A percentile compares a stretch with the other conserved stretches of the same genome.
Conservation (phyloP, 2,329 filamentous ascomycete genomes). For the Monosporascus sp. region DNA sequence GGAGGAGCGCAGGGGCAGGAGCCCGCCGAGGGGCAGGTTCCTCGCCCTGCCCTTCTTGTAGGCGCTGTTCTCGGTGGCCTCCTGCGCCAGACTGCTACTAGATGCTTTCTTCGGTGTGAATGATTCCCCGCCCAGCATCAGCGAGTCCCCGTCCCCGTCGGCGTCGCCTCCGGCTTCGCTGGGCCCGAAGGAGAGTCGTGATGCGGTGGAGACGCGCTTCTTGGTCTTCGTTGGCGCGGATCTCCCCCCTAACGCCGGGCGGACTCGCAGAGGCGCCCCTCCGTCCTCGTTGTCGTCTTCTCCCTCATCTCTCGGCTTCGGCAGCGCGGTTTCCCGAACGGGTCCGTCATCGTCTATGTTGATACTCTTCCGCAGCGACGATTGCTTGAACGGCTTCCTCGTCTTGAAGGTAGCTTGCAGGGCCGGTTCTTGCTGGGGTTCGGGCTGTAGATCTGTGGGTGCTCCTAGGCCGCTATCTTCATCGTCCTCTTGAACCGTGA, state of each 20-base stretch:
- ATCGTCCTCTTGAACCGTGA: conserved; percentile 61
- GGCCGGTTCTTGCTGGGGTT: conserved; percentile 26
- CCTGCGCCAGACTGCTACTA: conserved; percentile 47
- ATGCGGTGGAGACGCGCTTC: conserved; percentile 54
- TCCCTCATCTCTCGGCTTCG: conserved; percentile 15
- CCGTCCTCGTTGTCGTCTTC: conserved; percentile 39
- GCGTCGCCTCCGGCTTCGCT: conserved; percentile 48
- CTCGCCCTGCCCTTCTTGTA: conserved; percentile 46
- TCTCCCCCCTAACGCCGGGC: conserved; percentile 39
- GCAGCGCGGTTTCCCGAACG: conserved; percentile 11
- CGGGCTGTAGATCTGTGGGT: conserved; percentile 20
- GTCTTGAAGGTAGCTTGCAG: conserved; percentile 40
- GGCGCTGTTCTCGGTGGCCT: conserved; percentile 63
- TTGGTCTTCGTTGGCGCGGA: conserved; percentile 55
- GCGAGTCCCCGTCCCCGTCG: conserved; percentile 41
- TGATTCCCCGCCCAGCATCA: conserved; percentile 35
- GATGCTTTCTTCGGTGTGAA: conserved; percentile 56
- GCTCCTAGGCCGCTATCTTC: conserved; percentile 14
- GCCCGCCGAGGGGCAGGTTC: conserved; percentile 36
- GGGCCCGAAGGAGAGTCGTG: conserved; percentile 73
- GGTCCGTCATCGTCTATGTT: conserved; percentile 37
- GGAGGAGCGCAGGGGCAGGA: conserved; percentile 51
- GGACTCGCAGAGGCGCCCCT: conserved; percentile 43
- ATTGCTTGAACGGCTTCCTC: conserved; percentile 53
- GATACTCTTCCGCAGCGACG: conserved; percentile 52